Conservation (phyloP, 2,329 filamentous ascomycete species). For the Colletotrichum coccodes region DNA sequence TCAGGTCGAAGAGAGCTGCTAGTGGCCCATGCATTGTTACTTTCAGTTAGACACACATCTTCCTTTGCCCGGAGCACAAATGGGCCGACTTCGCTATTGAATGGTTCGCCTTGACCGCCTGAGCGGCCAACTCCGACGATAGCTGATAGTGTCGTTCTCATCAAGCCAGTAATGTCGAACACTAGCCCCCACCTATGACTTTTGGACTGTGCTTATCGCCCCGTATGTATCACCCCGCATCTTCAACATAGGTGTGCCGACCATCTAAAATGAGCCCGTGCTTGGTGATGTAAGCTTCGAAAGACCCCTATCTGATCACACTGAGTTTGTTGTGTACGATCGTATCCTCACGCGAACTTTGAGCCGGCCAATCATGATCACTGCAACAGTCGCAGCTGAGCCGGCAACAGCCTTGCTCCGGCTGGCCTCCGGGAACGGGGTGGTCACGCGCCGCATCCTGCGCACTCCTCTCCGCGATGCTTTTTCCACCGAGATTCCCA, state of each 20-base stretch:
- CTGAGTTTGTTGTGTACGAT: background rate
- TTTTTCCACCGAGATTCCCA: conserved; percentile 56
- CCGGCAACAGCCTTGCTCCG: conserved; percentile 42
- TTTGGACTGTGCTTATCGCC: background rate
- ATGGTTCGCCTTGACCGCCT: too few species aligned
- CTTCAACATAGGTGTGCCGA: background rate
- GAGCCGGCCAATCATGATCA: background rate
- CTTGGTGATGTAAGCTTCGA: background rate
- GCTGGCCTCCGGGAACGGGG: conserved; percentile 49
- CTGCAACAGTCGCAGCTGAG: background rate
- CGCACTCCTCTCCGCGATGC: conserved; percentile 48
- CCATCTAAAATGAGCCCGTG: background rate
- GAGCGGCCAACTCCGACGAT: conserved; percentile 14
- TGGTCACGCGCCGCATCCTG: conserved; percentile 47
- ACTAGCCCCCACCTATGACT: background rate
- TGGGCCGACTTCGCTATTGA: background rate
- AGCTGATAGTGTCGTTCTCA: background rate
- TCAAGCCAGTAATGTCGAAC: background rate
- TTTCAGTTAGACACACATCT: too few species aligned
- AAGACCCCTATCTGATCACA: background rate
- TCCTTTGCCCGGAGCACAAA: background rate
- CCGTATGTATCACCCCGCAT: conserved; percentile 5
- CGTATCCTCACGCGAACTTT: too few species aligned
- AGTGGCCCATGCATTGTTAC: background rate
- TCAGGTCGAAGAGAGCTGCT: too few species aligned